Evolutionary conservation across 2,329 filamentous ascomycete species (phyloP).

Genomic region (Verticillium dahliae): DNA sequence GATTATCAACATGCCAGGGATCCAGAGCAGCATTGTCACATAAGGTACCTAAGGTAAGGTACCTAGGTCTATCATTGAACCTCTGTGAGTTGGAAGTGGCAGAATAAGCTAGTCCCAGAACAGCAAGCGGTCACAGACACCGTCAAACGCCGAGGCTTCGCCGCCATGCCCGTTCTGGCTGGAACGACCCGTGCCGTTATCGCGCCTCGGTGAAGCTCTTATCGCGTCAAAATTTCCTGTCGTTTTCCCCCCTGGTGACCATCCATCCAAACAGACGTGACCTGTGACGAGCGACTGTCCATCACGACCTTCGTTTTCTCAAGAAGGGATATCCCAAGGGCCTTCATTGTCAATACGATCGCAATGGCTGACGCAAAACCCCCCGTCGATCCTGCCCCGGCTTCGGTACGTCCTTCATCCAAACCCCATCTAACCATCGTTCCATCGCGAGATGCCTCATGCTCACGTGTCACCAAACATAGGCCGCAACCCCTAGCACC

Average conservation of each 20-base stretch:
- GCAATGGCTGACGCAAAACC: conserved; percentile 17
- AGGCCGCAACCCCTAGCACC: conserved; percentile 1
- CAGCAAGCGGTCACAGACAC: background rate
- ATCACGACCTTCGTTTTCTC: background rate
- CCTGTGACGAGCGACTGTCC: background rate
- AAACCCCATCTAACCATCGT: background rate
- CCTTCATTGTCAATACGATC: background rate
- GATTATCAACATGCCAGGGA: no score
- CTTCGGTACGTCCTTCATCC: conserved; percentile 1
- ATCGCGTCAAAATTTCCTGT: conserved; percentile 6
- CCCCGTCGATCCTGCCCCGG: conserved; percentile 12
- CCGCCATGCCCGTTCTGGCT: background rate
- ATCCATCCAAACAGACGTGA: background rate
- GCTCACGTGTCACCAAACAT: conserved; percentile 2
- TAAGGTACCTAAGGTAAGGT: background rate
- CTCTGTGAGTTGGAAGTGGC: background rate
- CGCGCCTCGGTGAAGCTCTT: conserved; percentile 1
- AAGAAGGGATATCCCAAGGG: background rate
- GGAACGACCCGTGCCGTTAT: background rate
- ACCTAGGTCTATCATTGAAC: background rate
- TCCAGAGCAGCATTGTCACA: no score
- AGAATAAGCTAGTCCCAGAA: background rate
- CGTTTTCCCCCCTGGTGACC: background rate
- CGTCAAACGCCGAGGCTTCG: background rate
- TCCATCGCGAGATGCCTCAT: background rate